Percentiles rank a stretch among this genome's conserved stretches.
Conservation (phyloP, 2,329 filamentous ascomycete genomes). For the Hypoxylon sp. region DNA sequence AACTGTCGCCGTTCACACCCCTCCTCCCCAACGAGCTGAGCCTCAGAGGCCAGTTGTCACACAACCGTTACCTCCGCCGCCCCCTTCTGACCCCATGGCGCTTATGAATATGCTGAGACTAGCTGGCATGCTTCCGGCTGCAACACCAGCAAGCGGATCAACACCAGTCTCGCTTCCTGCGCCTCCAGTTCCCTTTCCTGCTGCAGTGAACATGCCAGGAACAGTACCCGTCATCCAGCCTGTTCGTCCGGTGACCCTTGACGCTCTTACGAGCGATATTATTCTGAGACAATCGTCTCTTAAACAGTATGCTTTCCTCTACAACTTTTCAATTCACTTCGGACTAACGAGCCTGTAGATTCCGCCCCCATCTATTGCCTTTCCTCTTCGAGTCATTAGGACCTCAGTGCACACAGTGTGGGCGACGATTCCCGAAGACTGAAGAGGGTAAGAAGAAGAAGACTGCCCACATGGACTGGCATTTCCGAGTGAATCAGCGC, state of each 20-base stretch:
- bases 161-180: conserved; percentile 59
- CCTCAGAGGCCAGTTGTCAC: conserved; percentile 54
- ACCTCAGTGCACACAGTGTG: conserved; percentile 92
- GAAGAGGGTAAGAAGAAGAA: conserved; percentile 87
- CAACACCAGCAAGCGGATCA: conserved; percentile 49
- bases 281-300: conserved; percentile 77
- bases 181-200: conserved; percentile 52
- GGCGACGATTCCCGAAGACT: conserved; percentile 84
- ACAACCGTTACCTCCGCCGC: conserved; percentile 54
- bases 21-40: conserved; percentile 62
- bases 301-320: conserved; percentile 74
- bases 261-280: conserved; percentile 63
- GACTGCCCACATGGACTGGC: conserved; percentile 96
- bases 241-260: conserved; percentile 53
- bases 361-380: conserved; percentile 80
- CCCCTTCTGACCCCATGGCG: conserved; percentile 66
- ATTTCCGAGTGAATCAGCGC: conserved; percentile 92
- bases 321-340: conserved; percentile 24
- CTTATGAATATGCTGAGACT: conserved; percentile 78
- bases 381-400: conserved; percentile 85
- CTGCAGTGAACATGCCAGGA: conserved; percentile 58
- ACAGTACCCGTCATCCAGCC: conserved; percentile 49
- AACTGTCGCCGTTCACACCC: conserved; percentile 64
- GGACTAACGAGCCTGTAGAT: conserved; percentile 62
- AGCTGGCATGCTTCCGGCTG: conserved; percentile 73